Base-by-base conservation (phyloP, 2,329 filamentous ascomycete genomes). In the Colletotrichum sp. region DNA sequence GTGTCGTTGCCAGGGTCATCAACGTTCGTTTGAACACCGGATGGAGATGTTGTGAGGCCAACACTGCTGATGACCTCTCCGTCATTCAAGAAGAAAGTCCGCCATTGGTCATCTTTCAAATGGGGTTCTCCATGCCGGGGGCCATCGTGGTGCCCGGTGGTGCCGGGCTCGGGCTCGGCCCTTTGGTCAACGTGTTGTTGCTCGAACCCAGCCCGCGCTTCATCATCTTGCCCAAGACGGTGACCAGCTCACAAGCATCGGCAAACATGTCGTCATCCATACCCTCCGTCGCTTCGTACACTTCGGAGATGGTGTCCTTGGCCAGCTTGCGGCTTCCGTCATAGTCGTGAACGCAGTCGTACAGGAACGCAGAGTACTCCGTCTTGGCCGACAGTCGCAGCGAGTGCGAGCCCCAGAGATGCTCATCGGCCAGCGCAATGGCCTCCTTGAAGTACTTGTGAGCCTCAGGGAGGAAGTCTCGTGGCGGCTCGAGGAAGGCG, bases 251-350 rank as follows among this genome's bases (percentile, higher is more conserved):
- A 74, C 95, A 96, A 0, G 96, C 95, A 83, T 99, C 97, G 78
- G 94, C 92, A 82, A 98, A 99, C 88, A 97, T 98, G 79, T 98
- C 95, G 81, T 99, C 96, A 75, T 98, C 95, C 92, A 99, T 96
- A 24, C 95, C 95, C 84, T 98, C 96, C 69, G 94, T 93, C 2
- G 96, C 95, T 73, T 96, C 94, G 82, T 98, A 98, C 1, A 98
- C 96, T 80, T 98, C 95, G 57, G 94, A 91, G 76, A 99, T 97
- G 5, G 96, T 95, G 49, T 93, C 90, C 80, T 95, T 94, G 13
- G 97, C 96, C 16, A 98, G 85, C 70, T 91, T 90, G 36, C 96
- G 91, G 68, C 95, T 96, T 44, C 89, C 92, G 26, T 96, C 93
- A 63, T 91, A 89, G 80, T 99, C 96, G 82, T 97, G 95, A 4